These are phyloP conservation scores for Fusarium goolgardi DNA, from an alignment of 2,329 filamentous ascomycete species.

Conservation along the genomic window DNA sequence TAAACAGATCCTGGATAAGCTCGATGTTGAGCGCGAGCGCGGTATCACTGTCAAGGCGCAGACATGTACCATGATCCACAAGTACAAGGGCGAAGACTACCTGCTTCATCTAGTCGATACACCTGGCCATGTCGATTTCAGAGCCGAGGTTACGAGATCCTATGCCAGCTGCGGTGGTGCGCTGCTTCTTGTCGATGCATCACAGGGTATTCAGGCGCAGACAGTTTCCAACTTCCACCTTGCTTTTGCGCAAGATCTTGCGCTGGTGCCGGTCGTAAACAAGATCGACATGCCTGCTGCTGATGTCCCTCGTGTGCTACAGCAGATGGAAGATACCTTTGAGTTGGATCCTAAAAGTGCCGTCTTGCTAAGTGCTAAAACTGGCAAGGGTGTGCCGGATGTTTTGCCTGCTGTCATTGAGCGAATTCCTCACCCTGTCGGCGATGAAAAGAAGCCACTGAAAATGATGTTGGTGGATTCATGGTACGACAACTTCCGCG, in stretches of 20 bases:
- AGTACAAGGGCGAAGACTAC: constrained; percentile 86
- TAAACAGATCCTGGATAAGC: constrained; percentile 95
- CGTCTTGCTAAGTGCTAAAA: constrained; percentile 88
- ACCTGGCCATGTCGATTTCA: constrained; percentile 96
- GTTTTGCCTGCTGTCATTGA: constrained; percentile 88
- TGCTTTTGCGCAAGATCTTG: constrained; percentile 89
- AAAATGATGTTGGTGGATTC: constrained; percentile 93
- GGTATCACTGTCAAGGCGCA: constrained; percentile 99
- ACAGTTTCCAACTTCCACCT: constrained; percentile 99
- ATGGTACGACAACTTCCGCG: constrained; percentile 97
- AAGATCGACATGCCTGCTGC: constrained; percentile 95
- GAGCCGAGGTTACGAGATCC: constrained; percentile 93
- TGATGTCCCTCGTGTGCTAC: constrained; percentile 85
- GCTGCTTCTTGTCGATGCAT: constrained; percentile 91
- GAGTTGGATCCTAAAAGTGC: constrained; percentile 83
- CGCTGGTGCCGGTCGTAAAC: constrained; percentile 92
- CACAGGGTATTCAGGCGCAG: constrained; percentile 96
- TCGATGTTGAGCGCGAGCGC: constrained; percentile 94
- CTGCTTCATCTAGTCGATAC: constrained; percentile 96
- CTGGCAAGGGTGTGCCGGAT: constrained; percentile 85
- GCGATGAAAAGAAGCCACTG: constrained; percentile 77
- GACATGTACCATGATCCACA: constrained; percentile 98
- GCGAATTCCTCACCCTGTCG: constrained; percentile 81
- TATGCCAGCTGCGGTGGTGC: constrained; percentile 97
- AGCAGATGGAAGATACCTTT: constrained; percentile 87